Evolutionary conservation across 2,329 filamentous ascomycete species (phyloP).

Genomic region (Stemphylium beticola): DNA sequence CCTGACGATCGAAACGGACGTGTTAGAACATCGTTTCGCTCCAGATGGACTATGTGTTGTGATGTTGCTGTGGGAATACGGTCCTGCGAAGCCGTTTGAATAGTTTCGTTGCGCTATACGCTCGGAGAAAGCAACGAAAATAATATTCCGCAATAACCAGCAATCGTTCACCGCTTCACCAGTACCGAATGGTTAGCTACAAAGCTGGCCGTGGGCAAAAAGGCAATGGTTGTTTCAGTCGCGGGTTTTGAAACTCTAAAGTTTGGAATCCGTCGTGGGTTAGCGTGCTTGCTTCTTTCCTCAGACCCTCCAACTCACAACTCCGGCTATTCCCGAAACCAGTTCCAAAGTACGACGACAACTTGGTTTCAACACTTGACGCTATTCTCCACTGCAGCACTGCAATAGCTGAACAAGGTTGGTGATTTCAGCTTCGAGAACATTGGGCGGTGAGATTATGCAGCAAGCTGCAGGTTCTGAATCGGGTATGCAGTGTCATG

Average conservation of each 20-base stretch:
- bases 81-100: not conserved
- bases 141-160: not conserved
- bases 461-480: constrained; percentile 1
- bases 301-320: not conserved
- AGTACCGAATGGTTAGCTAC: constrained; percentile 1
- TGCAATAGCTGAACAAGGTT: not conserved
- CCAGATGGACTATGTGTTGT: not conserved
- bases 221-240: constrained; percentile 23
- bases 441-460: not conserved
- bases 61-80: not conserved
- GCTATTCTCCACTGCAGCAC: not conserved
- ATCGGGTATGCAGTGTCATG: not conserved
- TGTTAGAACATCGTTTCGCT: constrained; percentile 7
- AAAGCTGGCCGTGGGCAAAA: constrained; percentile 4
- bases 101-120: not conserved
- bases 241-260: constrained; percentile 31
- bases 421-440: not conserved
- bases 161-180: not conserved
- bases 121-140: not conserved
- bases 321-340: constrained; percentile 24
- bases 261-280: constrained; percentile 28
- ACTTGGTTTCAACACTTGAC: not conserved
- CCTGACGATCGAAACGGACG: constrained; percentile 36
- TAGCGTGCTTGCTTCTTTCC: constrained; percentile 22
- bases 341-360: not conserved